Evolutionary conservation across 768 basidiomycete species (phyloP), one percentile per base, ranked within the genome.

Genomic region (Dacryopinax primogenitus): DNA sequence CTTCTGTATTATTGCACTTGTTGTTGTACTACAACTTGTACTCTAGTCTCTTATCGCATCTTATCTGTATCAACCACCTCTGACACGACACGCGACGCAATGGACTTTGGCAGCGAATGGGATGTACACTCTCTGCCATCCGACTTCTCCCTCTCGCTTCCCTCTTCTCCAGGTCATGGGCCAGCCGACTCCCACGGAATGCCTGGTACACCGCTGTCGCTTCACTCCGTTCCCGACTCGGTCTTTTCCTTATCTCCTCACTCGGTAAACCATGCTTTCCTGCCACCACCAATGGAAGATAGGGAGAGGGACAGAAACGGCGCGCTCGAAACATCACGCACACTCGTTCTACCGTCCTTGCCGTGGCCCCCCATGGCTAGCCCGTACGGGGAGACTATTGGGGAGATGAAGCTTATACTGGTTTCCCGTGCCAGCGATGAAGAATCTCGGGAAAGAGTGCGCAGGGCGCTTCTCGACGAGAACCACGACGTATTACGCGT

Each of bases 21-120:
- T 30, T 58, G 13, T 58, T 58, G 51, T 58, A 15, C 13, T 58
- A 58, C 51, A 58, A 58, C 51, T 32, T 58, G 51, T 58, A 58
- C 30, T 32, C 26, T 58, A 58, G 9, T 21, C 18, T 37, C 36
- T 9, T 9, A 32, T 58, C 51, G 23, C 26, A 13, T 18, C 51
- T 30, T 58, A 58, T 58, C 51, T 58, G 13, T 58, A 15, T 11
- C 9, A 4, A 28, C 51, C 9, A 13, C 30, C 18, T 18, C 41
- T 18, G 41, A 7, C 41, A 44, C n/a, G n/a, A n/a, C n/a, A 39
- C 37, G 37, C 37, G 37, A 21, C 51, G 51, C 11, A 15, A 58
- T 58, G 51, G 51, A 58, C 26, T 58, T 30, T 32, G 30, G 51
- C 26, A 58, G 51, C 51, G 51, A 58, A 58, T 58, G 51, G 51